These are phyloP conservation scores for Fibroporia radiculosa DNA, from an alignment of 768 basidiomycete genomes.

Conservation along the genomic window DNA sequence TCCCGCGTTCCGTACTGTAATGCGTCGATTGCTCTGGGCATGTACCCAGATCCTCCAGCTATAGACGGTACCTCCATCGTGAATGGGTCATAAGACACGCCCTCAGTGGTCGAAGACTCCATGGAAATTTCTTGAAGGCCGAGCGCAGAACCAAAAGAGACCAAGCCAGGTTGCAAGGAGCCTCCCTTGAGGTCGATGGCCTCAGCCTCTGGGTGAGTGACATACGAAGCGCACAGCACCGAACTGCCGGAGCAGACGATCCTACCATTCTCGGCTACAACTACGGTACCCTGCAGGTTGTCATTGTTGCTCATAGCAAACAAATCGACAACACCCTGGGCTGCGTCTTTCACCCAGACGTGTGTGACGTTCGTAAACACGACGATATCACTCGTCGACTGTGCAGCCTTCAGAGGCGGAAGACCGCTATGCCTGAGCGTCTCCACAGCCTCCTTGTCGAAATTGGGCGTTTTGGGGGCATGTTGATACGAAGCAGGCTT, in stretches of 20 bases:
- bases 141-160: slow-evolving; percentile 52
- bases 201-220: slow-evolving; percentile 4
- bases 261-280: slow-evolving; percentile 46
- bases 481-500: slow-evolving; percentile 46
- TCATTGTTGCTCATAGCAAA: slow-evolving; percentile 1
- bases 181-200: slow-evolving; percentile 60
- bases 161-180: slow-evolving; percentile 49
- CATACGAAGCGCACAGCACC: slow-evolving; percentile 10
- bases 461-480: slow-evolving; percentile 47
- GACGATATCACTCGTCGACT: slow-evolving; percentile 28
- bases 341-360: slow-evolving; percentile 21
- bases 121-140: slow-evolving; percentile 58
- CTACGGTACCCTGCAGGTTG: slow-evolving; percentile 16
- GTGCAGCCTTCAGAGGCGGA: slow-evolving; percentile 48
- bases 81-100: slow-evolving; percentile 43
- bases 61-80: slow-evolving; percentile 32
- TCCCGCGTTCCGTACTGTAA: slow-evolving; percentile 37
- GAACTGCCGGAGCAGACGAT: slow-evolving; percentile 39
- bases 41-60: slow-evolving; percentile 32
- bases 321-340: slow-evolving; percentile 7
- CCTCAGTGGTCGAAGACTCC: slow-evolving; percentile 58
- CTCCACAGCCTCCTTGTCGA: slow-evolving; percentile 48
- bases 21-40: slow-evolving; percentile 60
- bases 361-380: slow-evolving; percentile 48
- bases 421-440: slow-evolving; percentile 59